These are phyloP conservation scores for Dovyalis caffra DNA, from an alignment of 345 rosid genomes.

Conservation along the genomic window DNA sequence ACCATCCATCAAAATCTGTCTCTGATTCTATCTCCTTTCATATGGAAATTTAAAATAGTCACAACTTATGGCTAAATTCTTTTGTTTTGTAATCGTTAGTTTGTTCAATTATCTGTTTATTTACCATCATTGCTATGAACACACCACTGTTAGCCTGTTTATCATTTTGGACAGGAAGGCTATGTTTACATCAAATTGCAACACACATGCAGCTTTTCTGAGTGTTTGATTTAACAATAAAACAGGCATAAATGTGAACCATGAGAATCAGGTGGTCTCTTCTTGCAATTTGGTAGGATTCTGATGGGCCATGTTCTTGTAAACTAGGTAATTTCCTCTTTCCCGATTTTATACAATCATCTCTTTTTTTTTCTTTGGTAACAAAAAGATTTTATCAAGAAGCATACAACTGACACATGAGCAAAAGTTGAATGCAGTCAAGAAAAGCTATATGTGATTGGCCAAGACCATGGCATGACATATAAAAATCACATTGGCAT, in stretches of 20 bases:
- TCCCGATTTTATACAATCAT: neutral
- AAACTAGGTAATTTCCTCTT: neutral
- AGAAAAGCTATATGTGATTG: conserved; percentile 4
- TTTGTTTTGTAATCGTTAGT: neutral
- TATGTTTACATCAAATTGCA: neutral
- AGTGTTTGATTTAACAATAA: neutral
- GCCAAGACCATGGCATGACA: conserved; percentile 6
- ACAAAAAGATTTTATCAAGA: neutral
- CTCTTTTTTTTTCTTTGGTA: neutral
- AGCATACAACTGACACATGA: neutral
- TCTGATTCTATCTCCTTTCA: neutral
- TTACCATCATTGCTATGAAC: neutral
- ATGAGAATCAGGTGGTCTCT: neutral
- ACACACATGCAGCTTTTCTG: neutral
- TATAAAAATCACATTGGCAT: neutral
- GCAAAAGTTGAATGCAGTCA: no score
- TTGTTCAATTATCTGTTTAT: neutral
- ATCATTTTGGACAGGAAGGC: neutral
- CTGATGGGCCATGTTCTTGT: neutral
- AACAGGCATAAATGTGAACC: neutral
- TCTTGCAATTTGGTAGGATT: neutral
- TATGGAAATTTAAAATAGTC: neutral
- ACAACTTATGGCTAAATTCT: neutral
- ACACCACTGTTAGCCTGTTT: neutral
- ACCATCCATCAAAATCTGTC: neutral